Percentiles rank a stretch among this genome's conserved stretches.
These are phyloP conservation scores for Otatea glauca DNA, from an alignment of 176 grass and related monocot genomes.

Conservation along the genomic window DNA sequence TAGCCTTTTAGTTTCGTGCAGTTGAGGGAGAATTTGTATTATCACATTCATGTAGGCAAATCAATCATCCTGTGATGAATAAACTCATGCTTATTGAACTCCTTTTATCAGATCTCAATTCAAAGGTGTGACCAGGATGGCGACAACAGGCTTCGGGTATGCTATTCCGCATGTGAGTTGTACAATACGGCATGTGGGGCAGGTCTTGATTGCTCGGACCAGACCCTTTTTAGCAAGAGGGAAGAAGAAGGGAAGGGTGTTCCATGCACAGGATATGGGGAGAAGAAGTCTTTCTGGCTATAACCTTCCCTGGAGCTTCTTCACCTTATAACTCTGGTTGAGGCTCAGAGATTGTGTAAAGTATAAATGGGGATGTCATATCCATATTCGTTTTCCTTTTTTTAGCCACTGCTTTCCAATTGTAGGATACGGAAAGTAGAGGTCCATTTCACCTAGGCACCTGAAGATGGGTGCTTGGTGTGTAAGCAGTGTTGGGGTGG, in stretches of 20 bases:
- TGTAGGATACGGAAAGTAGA: conserved; percentile 74
- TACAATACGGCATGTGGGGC: conserved; percentile 94
- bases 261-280: conserved; percentile 95
- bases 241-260: conserved; percentile 79
- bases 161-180: conserved; percentile 85
- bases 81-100: not conserved
- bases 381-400: conserved; percentile 45
- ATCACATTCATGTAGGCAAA: conserved; percentile 9
- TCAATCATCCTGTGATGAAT: conserved; percentile 16
- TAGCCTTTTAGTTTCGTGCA: not conserved
- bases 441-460: conserved; percentile 69
- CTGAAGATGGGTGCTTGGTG: conserved; percentile 80
- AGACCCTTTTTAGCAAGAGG: conserved; percentile 98
- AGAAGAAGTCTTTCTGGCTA: conserved; percentile 88
- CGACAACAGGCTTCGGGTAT: conserved; percentile 94
- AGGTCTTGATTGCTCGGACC: conserved; percentile 90
- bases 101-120: conserved; percentile 76
- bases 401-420: conserved; percentile 56
- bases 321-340: conserved; percentile 43
- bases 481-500: conserved; percentile 43
- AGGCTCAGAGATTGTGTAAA: conserved; percentile 61
- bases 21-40: not conserved
- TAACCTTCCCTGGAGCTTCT: conserved; percentile 56
- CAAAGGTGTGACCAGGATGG: conserved; percentile 93
- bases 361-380: conserved; percentile 47